Evolutionary conservation across 2,329 filamentous ascomycete genomes (phyloP), one percentile per base, ranked within the genome.

Genomic region (Trichoderma brevicompactum): DNA sequence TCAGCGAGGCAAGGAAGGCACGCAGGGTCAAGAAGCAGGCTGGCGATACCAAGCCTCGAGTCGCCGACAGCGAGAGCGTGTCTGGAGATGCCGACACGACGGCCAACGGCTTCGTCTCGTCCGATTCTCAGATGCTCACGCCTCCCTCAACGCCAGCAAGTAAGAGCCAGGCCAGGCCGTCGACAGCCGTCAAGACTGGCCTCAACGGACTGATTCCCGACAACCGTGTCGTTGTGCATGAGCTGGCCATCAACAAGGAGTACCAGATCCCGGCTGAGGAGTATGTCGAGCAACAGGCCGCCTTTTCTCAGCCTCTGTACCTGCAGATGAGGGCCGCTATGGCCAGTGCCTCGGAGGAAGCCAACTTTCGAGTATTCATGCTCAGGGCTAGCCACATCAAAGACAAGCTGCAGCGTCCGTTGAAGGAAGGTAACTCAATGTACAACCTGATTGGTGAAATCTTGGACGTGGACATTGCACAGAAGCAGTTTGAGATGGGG

Each of bases 181-280:
- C 48, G 28, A 19, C 23, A 9, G 71, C 73, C 3, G 62, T 74
- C 6, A 79, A 80, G 66, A 72, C 75, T 1, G 85, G 71, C 55
- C 84, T 77, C 70, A 82, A 74, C 76, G 84, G 77, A 67, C 84
- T 81, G 78, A 81, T 94, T 52, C 91, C 91, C 0, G 85, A 89
- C 66, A 95, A 94, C 71, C 84, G 92, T 32, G 79, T 91, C 10
- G 81, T 94, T 15, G 88, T 92, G 0, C 92, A 94, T 73, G 92
- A 94, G 77, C 79, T 95, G 50, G 89, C 90, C 8, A 89, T 95
- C 69, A 91, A 94, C 76, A 89, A 87, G 70, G 88, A 92, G 70
- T 94, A 90, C 74, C 87, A 89, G 55, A 88, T 94, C 52, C 88
- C 91, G 3, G 78, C 82, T 1, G 81, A 85, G 55, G 82, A 87